Percentiles rank a stretch among this genome's conserved stretches.
phyloP scores from a whole-genome alignment of 805 yeast genomes.

The Kazachstania psychrophila region DNA sequence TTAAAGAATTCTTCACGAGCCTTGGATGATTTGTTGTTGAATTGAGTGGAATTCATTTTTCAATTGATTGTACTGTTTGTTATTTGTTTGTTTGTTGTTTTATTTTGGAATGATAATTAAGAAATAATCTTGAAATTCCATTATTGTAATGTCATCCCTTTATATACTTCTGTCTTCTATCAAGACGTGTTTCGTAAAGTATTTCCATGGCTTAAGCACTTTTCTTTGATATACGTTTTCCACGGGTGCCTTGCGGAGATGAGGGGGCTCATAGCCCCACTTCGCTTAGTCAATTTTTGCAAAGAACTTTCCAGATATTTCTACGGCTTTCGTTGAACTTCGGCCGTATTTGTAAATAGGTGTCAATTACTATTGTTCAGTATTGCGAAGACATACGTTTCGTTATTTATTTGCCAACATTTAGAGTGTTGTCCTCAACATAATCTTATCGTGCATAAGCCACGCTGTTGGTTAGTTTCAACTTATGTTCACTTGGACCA shows the following conservation, averaged over 20 bases:
- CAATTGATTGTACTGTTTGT: background rate
- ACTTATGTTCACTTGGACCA: conserved; percentile 20
- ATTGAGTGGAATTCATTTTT: background rate
- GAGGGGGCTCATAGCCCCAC: too few species aligned
- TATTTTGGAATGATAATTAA: too few species aligned
- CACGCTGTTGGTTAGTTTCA: background rate
- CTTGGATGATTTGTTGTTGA: background rate
- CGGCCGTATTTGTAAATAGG: background rate
- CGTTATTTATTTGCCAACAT: background rate
- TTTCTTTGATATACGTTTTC: too few species aligned
- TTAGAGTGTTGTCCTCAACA: background rate
- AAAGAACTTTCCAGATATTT: too few species aligned
- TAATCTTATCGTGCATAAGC: background rate
- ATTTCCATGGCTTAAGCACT: too few species aligned
- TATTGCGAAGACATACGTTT: background rate
- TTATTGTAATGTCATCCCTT: background rate
- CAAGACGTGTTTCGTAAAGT: background rate
- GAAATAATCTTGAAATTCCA: background rate
- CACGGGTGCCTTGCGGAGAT: too few species aligned
- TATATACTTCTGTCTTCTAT: background rate
- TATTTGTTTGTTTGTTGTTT: too few species aligned
- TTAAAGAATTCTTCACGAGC: background rate
- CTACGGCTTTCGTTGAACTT: too few species aligned
- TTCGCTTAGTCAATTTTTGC: too few species aligned
- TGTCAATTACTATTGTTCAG: background rate